Evolutionary conservation across 78 protist genomes (phyloP).

Genomic region (Dictyostelium citrinum): DNA sequence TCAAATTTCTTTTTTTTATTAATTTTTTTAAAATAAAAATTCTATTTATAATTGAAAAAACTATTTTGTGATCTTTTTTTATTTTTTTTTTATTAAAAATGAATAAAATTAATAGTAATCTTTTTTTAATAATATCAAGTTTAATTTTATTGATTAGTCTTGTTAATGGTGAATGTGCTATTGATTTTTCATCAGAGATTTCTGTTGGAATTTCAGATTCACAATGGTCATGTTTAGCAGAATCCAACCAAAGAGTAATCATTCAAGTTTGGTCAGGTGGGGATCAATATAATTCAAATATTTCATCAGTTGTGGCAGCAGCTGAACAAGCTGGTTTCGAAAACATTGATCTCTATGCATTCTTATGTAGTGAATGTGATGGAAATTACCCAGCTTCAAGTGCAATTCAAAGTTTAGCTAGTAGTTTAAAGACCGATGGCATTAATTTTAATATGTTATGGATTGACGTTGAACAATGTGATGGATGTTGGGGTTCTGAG

Average conservation of each 20-base stretch:
- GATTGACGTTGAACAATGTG: constrained; percentile 59
- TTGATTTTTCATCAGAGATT: too few species aligned
- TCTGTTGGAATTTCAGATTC: too few species aligned
- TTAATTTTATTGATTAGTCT: too few species aligned
- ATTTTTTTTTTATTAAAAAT: too few species aligned
- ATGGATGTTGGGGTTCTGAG: constrained; percentile 29
- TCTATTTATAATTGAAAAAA: too few species aligned
- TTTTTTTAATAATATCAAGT: too few species aligned
- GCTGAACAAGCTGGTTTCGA: constrained; percentile 29
- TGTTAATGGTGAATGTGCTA: too few species aligned
- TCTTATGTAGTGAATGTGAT: constrained; percentile 27
- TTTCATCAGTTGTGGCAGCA: background rate
- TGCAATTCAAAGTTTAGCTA: constrained; percentile 15
- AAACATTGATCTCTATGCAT: constrained; percentile 43
- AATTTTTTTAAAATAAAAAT: too few species aligned
- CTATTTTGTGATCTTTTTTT: too few species aligned
- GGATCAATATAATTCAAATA: constrained; percentile 6
- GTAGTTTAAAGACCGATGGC: background rate
- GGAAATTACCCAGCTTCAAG: constrained; percentile 4
- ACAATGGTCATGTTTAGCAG: constrained; percentile 20
- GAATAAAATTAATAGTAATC: too few species aligned
- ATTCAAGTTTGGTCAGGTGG: constrained; percentile 67
- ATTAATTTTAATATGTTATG: constrained; percentile 16
- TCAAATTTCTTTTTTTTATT: too few species aligned
- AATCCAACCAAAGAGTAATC: background rate